A percentile compares a stretch with the other conserved stretches of the same genome.
Conservation (phyloP, 139 green algal species). For the Chlorella sp. region DNA sequence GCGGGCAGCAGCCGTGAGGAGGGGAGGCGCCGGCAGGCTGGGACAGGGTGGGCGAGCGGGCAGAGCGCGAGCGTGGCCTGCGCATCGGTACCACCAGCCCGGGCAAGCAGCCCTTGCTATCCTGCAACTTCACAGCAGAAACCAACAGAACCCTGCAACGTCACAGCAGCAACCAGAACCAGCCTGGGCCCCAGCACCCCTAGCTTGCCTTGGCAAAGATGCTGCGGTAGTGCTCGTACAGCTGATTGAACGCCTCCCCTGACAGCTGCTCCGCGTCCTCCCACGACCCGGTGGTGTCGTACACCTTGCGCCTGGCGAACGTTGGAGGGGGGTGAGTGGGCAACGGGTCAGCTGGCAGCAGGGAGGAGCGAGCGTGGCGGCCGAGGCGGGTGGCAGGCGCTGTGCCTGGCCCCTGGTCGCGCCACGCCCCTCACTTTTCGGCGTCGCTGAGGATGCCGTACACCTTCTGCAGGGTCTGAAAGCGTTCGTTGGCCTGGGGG, state of each 20-base stretch:
- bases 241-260: slow-evolving; percentile 59
- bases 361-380: neutral
- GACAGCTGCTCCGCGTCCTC: slow-evolving; percentile 67
- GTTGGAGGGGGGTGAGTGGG: neutral
- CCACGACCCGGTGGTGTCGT: slow-evolving; percentile 86
- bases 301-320: slow-evolving; percentile 78
- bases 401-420: neutral
- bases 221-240: slow-evolving; percentile 82
- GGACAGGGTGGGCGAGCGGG: no score
- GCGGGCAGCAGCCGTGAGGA: no score
- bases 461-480: slow-evolving; percentile 90
- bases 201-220: slow-evolving; percentile 71
- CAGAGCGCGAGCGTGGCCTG: no score
- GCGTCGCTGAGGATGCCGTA: slow-evolving; percentile 85
- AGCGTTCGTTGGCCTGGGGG: slow-evolving; percentile 61
- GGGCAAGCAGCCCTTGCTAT: no score
- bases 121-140: neutral
- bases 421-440: slow-evolving; percentile 66
- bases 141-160: neutral
- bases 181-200: neutral
- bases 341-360: no score
- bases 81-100: no score
- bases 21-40: no score
- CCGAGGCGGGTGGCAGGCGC: neutral
- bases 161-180: no score